Evolutionary conservation across 2,329 filamentous ascomycete species (phyloP).

Genomic region (Fusarium armeniacum): DNA sequence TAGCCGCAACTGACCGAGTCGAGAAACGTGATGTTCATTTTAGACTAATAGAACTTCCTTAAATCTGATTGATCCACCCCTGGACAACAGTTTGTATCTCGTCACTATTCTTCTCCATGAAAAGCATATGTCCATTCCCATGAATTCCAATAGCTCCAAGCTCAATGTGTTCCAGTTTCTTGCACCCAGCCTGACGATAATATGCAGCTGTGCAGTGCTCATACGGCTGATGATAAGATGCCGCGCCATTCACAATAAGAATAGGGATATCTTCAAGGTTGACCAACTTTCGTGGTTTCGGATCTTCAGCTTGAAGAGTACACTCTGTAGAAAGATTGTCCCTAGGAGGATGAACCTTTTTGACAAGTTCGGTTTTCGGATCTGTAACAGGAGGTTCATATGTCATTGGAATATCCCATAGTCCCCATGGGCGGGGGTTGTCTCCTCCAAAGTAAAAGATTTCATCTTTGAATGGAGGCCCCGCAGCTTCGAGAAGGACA

Average conservation of each 20-base stretch:
- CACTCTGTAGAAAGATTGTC: conserved; percentile 33
- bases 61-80: conserved; percentile 25
- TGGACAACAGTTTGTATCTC: conserved; percentile 34
- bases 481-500: conserved; percentile 61
- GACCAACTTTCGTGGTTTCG: conserved; percentile 43
- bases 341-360: conserved; percentile 13
- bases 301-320: conserved; percentile 32
- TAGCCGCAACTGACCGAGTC: not conserved
- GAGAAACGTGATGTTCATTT: not conserved
- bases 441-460: conserved; percentile 56
- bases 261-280: conserved; percentile 54
- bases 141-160: conserved; percentile 39
- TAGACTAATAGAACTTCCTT: accelerated
- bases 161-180: conserved; percentile 40
- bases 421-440: conserved; percentile 58
- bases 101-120: conserved; percentile 48
- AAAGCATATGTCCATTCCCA: conserved; percentile 47
- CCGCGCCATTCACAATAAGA: conserved; percentile 40
- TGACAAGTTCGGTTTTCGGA: conserved; percentile 33
- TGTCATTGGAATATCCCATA: conserved; percentile 63
- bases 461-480: conserved; percentile 62
- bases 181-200: conserved; percentile 43
- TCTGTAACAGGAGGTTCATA: conserved; percentile 58
- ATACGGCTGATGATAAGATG: conserved; percentile 42
- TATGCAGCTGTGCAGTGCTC: conserved; percentile 44